Evolutionary conservation across 768 basidiomycete species (phyloP).

Genomic region (Russula sp.): DNA sequence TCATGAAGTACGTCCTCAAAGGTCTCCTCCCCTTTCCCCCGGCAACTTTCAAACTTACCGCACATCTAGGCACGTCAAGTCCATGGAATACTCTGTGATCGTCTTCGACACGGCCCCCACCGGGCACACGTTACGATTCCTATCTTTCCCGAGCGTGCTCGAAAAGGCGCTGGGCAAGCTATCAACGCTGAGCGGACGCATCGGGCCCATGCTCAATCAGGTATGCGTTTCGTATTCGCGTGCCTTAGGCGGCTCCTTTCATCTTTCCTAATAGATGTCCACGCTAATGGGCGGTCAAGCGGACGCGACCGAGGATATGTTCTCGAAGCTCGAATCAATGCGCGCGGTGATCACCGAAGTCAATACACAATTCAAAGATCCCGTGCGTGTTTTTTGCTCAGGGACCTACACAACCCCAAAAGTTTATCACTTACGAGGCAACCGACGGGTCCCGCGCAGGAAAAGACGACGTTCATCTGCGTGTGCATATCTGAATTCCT

Average conservation of each 20-base stretch:
- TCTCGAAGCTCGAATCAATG: conserved; percentile 97
- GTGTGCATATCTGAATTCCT: conserved; percentile 99
- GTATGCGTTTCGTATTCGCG: conserved; percentile 28
- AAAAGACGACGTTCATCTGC: conserved; percentile 98
- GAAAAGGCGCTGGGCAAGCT: conserved; percentile 97
- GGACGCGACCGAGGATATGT: conserved; percentile 95
- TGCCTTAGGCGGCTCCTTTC: not conserved
- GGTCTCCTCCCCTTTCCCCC: not conserved
- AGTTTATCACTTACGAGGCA: not conserved
- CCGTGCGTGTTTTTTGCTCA: conserved; percentile 46
- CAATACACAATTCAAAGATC: conserved; percentile 98
- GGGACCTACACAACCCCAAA: not conserved
- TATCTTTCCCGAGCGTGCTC: conserved; percentile 97
- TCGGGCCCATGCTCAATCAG: conserved; percentile 96
- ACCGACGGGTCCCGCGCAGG: conserved; percentile 41
- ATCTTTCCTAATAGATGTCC: conserved; percentile 59
- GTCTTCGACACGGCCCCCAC: conserved; percentile 99
- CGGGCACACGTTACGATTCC: conserved; percentile 95
- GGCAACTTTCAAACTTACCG: not conserved
- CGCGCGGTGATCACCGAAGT: conserved; percentile 95
- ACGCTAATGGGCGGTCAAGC: conserved; percentile 93
- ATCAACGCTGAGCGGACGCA: conserved; percentile 86
- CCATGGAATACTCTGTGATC: conserved; percentile 99
- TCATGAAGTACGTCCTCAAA: conserved; percentile 79
- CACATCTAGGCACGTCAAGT: conserved; percentile 84